A percentile compares a stretch with the other conserved stretches of the same genome.
These are phyloP conservation scores for Oleoguttula mirabilis DNA, from an alignment of 495 filamentous ascomycete genomes.

Conservation along the genomic window DNA sequence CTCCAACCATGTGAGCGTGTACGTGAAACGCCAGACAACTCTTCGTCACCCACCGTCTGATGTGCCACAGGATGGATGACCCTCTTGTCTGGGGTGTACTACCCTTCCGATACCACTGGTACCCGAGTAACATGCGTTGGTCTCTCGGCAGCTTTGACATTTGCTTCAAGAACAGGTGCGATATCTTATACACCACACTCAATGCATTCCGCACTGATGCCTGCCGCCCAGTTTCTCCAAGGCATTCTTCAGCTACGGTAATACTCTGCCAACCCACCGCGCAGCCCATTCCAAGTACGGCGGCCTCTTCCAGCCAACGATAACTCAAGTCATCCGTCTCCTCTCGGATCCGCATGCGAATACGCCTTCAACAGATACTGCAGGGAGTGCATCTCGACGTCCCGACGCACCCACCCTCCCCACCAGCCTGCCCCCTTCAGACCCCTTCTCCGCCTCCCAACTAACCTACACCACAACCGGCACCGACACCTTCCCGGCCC, in stretches of 20 bases:
- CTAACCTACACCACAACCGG: slow-evolving; percentile 56
- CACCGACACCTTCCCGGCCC: slow-evolving; percentile 44
- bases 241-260: slow-evolving; percentile 71
- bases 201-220: too few species aligned
- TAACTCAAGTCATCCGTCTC: slow-evolving; percentile 75
- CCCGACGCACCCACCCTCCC: slow-evolving; percentile 17
- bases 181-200: too few species aligned
- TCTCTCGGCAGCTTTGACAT: slow-evolving; percentile 84
- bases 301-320: slow-evolving; percentile 77
- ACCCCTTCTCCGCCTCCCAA: slow-evolving; percentile 39
- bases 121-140: slow-evolving; percentile 69
- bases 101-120: slow-evolving; percentile 55
- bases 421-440: slow-evolving; percentile 20
- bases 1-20: slow-evolving; percentile 94
- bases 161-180: slow-evolving; percentile 61
- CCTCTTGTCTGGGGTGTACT: slow-evolving; percentile 85
- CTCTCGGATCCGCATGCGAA: slow-evolving; percentile 39
- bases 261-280: slow-evolving; percentile 82
- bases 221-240: slow-evolving; percentile 41
- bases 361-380: background rate
- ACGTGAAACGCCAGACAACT: slow-evolving; percentile 45
- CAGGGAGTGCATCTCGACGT: slow-evolving; percentile 22
- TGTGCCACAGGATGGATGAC: slow-evolving; percentile 65
- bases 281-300: slow-evolving; percentile 56
- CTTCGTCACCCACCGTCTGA: slow-evolving; percentile 1